Base-by-base conservation (phyloP, 2,329 filamentous ascomycete species). In the Diaporthe vaccinii region DNA sequence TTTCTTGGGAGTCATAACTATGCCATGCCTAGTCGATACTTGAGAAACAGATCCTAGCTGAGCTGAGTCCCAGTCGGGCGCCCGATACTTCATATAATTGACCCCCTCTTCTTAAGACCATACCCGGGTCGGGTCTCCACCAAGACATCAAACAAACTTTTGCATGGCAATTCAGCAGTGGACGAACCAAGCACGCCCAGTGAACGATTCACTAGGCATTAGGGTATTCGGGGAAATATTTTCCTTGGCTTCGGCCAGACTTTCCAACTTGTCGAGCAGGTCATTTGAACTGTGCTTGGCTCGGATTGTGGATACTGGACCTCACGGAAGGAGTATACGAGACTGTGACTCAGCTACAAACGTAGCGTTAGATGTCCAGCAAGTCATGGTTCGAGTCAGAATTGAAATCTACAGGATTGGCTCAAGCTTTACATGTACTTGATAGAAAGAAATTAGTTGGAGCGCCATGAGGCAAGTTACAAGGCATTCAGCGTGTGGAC, bases 161-260 rank as follows among this genome's bases (percentile, higher is more conserved):
- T 9, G 17, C 20, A 51, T 22, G 41, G 22, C 22, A 20, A 4
- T 36, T 6, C 22, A 25, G 31, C 28, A 53, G 14, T 28, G 46
- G 14, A 53, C 22, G 4, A 6, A 22, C 22, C 44, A 46, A 68
- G 62, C 25, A 31, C 2, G 6, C 39, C 10, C 20, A 14, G 20
- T 36, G 31, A 53, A 36, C 44, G 46, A 53, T 36, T 68, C 44
- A 68, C 62, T 53, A 15, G 65, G 65, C 65, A 68, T 20, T 25
- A 31, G 7, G 46, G 7, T 22, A 53, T 1, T 51, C 46, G 46
- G 65, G 14, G 28, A 53, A 12, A 39, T 39, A 39, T 6, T 49
- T 67, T 17, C 46, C 65, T 53, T 68, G 62, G 44, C 62, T 25
- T 51, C 28, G 28, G 28, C 61, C 61, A 68, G 17, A 68, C 28